A percentile compares a stretch with the other conserved stretches of the same genome.
phyloP scores from a whole-genome alignment of 495 filamentous ascomycete genomes.

The Penicillium psychrofluorescens region DNA sequence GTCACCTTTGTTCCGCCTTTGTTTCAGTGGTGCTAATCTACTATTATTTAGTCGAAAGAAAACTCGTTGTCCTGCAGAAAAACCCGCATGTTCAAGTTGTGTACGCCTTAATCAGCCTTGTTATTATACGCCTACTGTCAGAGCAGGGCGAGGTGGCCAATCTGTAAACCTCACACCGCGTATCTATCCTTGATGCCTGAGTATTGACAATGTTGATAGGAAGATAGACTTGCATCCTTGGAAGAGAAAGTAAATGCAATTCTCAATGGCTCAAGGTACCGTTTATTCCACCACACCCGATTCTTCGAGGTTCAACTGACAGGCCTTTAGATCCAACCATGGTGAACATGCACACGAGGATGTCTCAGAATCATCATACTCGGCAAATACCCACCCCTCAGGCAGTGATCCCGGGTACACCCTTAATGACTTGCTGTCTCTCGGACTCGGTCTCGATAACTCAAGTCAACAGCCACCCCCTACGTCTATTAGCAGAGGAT shows the following conservation, averaged over 20 bases:
- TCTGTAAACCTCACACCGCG: constrained; percentile 17
- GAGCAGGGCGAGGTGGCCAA: constrained; percentile 21
- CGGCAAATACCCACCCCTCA: constrained; percentile 10
- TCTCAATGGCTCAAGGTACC: constrained; percentile 27
- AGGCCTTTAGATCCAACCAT: constrained; percentile 7
- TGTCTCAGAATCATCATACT: constrained; percentile 9
- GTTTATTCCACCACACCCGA: background rate
- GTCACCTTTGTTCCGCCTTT: constrained; percentile 3
- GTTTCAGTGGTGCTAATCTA: background rate
- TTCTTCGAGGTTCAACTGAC: constrained; percentile 6
- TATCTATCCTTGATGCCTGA: background rate
- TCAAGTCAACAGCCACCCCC: constrained; percentile 19
- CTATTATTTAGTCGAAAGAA: constrained; percentile 32
- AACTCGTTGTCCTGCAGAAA: constrained; percentile 40
- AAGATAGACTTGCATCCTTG: constrained; percentile 35
- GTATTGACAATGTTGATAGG: constrained; percentile 23
- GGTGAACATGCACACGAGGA: constrained; percentile 13
- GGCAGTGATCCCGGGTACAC: constrained; percentile 12
- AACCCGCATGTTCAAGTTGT: constrained; percentile 39
- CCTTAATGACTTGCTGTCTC: constrained; percentile 18
- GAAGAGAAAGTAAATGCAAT: constrained; percentile 43
- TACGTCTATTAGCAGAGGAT: constrained; percentile 20
- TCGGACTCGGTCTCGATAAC: constrained; percentile 25
- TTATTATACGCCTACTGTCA: constrained; percentile 25
- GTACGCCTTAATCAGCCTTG: constrained; percentile 35